A percentile compares a stretch with the other conserved stretches of the same genome.
Evolutionary conservation across 1,284 basidiomycete species (phyloP).

Genomic region (Fereydounia khargensis): DNA sequence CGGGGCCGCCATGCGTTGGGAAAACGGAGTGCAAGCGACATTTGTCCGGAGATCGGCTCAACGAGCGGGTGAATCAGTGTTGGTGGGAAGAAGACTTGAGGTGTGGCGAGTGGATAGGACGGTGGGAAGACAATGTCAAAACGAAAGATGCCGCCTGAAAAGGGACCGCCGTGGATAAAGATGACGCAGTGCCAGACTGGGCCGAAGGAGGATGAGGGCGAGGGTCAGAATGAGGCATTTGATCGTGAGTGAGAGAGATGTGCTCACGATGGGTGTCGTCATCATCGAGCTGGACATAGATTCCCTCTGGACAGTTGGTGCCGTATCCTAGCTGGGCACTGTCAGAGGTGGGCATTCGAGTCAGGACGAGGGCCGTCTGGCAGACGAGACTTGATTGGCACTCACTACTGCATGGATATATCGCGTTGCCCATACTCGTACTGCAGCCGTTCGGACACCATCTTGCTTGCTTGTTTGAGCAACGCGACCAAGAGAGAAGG

Average conservation of each 20-base stretch:
- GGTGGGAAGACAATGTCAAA: constrained; percentile 41
- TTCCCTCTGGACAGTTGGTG: constrained; percentile 26
- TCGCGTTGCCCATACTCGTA: constrained; percentile 29
- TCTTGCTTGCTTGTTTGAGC: background rate
- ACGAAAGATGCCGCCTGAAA: constrained; percentile 37
- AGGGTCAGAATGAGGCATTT: background rate
- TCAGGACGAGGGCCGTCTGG: too few relatives aligned
- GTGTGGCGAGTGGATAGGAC: constrained; percentile 19
- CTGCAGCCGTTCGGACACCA: constrained; percentile 11
- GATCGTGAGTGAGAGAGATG: background rate
- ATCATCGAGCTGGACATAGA: constrained; percentile 33
- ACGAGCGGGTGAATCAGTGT: constrained; percentile 40
- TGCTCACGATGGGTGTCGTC: constrained; percentile 24
- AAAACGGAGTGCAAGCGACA: constrained; percentile 19
- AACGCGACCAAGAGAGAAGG: too few relatives aligned
- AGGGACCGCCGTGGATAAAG: constrained; percentile 33
- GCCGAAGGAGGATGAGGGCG: background rate
- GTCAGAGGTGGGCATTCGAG: too few relatives aligned
- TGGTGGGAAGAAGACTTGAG: constrained; percentile 33
- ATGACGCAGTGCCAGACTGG: constrained; percentile 36
- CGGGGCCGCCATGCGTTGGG: constrained; percentile 22
- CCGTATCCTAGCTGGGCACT: constrained; percentile 22
- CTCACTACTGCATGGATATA: constrained; percentile 36
- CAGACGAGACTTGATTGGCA: too few relatives aligned
- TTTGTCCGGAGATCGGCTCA: constrained; percentile 24